These are phyloP conservation scores for Saturnispora gosingensis DNA, from an alignment of 805 yeast species.

Conservation along the genomic window DNA sequence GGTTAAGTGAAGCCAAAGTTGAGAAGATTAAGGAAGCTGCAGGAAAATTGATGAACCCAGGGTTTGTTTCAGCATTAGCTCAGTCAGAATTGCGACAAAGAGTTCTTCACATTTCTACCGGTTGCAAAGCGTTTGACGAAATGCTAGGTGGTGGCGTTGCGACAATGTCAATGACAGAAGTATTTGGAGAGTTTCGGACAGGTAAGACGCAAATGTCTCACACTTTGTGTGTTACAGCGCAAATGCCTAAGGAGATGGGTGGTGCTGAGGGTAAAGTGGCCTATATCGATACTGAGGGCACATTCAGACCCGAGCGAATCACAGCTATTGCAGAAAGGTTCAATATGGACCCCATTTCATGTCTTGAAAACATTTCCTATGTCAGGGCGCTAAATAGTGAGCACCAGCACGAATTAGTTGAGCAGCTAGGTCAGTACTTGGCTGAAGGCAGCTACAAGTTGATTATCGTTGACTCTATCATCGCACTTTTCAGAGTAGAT, in stretches of 20 bases:
- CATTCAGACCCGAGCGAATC: conserved; percentile 65
- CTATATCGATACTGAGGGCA: conserved; percentile 74
- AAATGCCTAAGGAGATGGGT: conserved; percentile 59
- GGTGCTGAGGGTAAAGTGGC: conserved; percentile 80
- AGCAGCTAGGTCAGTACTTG: conserved; percentile 56
- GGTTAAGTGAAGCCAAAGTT: conserved; percentile 65
- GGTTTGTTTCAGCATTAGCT: conserved; percentile 65
- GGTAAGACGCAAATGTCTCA: conserved; percentile 80
- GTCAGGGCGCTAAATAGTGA: conserved; percentile 61
- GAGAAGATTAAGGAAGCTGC: conserved; percentile 72
- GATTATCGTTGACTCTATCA: conserved; percentile 59
- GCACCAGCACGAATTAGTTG: conserved; percentile 67
- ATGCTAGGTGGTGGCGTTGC: conserved; percentile 68
- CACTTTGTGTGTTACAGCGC: conserved; percentile 69
- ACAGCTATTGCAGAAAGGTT: conserved; percentile 58
- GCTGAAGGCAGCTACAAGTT: conserved; percentile 58
- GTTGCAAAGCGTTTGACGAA: conserved; percentile 59
- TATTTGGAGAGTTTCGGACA: conserved; percentile 72
- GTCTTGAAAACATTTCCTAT: conserved; percentile 60
- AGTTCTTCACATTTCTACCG: conserved; percentile 60
- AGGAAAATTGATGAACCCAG: conserved; percentile 51
- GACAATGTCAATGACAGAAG: conserved; percentile 72
- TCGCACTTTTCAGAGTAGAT: conserved; percentile 74
- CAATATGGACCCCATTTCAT: conserved; percentile 59
- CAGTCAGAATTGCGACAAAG: conserved; percentile 57